Conservation (phyloP, 768 basidiomycete genomes). For the Gyrodon lividus region DNA sequence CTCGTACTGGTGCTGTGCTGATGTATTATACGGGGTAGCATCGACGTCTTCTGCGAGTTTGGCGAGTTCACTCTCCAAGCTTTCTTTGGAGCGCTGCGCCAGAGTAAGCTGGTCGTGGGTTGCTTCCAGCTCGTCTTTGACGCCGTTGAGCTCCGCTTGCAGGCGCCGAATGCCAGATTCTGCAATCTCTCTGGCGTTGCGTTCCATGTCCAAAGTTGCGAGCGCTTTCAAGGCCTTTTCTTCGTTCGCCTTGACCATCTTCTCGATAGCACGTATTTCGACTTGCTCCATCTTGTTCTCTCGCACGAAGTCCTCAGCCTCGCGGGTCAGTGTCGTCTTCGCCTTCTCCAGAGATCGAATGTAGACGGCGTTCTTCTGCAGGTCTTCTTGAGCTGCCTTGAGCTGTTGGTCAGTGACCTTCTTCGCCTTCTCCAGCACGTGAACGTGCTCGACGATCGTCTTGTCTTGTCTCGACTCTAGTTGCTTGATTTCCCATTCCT, state of each 20-base stretch:
- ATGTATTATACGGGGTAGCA: constrained; percentile 51
- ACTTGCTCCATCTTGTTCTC: constrained; percentile 71
- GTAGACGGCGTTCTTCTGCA: constrained; percentile 69
- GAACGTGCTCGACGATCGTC: constrained; percentile 97
- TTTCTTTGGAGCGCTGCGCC: constrained; percentile 61
- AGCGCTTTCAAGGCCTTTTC: constrained; percentile 56
- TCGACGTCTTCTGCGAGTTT: constrained; percentile 62
- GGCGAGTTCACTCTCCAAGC: constrained; percentile 65
- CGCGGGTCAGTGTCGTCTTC: constrained; percentile 67
- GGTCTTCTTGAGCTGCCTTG: constrained; percentile 72
- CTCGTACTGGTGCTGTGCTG: constrained; percentile 64
- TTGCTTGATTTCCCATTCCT: constrained; percentile 86
- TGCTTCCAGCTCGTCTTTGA: constrained; percentile 56
- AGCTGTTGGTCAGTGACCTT: constrained; percentile 91
- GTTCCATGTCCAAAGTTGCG: constrained; percentile 65
- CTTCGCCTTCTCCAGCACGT: constrained; percentile 95
- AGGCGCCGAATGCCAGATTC: constrained; percentile 61
- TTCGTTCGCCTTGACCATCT: constrained; percentile 59
- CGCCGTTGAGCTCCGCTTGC: constrained; percentile 57
- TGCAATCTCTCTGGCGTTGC: constrained; percentile 60
- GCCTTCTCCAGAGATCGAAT: constrained; percentile 88
- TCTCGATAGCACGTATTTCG: constrained; percentile 68
- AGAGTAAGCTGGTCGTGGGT: constrained; percentile 50
- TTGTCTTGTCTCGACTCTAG: constrained; percentile 89
- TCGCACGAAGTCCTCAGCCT: constrained; percentile 78